These are phyloP conservation scores for Jatropha curcas DNA, from an alignment of 345 rosid genomes.

Conservation along the genomic window DNA sequence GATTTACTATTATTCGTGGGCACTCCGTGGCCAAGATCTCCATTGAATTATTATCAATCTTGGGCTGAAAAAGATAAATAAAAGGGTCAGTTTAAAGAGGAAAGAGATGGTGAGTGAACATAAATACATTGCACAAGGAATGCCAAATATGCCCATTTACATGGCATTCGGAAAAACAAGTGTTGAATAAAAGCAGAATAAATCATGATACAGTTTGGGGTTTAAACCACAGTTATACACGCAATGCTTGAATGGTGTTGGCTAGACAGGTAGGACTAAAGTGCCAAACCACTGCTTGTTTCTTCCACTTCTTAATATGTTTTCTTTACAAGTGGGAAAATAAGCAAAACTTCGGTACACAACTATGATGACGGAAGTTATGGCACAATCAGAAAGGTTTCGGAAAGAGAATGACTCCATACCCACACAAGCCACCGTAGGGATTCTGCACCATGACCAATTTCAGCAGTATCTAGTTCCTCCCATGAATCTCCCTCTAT, in stretches of 20 bases:
- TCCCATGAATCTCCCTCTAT: slow-evolving; percentile 89
- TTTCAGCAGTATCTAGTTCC: slow-evolving; percentile 71
- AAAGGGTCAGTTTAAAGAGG: neutral
- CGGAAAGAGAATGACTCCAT: slow-evolving; percentile 18
- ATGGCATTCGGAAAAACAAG: neutral
- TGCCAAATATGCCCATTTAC: neutral
- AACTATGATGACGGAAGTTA: neutral
- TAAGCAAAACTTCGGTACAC: neutral
- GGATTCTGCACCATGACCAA: slow-evolving; percentile 73
- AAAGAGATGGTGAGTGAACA: neutral
- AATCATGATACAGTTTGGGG: neutral
- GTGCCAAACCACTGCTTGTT: neutral
- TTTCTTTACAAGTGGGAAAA: neutral
- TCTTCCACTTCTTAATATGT: neutral
- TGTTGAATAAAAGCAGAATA: neutral
- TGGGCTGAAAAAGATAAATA: slow-evolving; percentile 49
- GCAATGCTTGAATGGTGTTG: neutral
- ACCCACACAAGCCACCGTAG: slow-evolving; percentile 95
- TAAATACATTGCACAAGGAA: neutral
- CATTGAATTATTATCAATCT: slow-evolving; percentile 58
- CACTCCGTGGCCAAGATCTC: slow-evolving; percentile 62
- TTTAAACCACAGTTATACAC: neutral
- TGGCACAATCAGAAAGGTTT: neutral
- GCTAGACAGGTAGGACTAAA: neutral
- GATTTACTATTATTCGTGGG: slow-evolving; percentile 77